These are phyloP conservation scores for Hyparrhenia diplandra DNA, from an alignment of 176 grass and related monocot genomes.

Conservation along the genomic window DNA sequence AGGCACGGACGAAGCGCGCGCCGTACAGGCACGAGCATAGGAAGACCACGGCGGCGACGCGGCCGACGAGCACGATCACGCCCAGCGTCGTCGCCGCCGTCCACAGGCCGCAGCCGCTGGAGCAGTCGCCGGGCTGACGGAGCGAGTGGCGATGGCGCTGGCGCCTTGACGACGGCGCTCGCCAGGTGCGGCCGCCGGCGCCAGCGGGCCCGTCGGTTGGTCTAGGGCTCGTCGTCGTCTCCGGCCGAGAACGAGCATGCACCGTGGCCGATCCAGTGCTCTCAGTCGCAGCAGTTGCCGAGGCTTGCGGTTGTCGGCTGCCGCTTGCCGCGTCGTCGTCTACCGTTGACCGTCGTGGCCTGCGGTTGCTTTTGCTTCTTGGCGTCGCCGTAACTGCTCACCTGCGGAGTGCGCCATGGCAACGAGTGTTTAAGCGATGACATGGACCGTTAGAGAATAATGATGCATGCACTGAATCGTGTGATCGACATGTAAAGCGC, in stretches of 20 bases:
- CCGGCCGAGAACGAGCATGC: neutral
- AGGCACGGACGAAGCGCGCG: neutral
- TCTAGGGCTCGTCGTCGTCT: neutral
- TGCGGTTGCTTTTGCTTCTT: conserved; percentile 8
- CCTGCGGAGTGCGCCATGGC: conserved; percentile 5
- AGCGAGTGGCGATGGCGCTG: too few relatives aligned
- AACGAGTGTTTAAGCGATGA: neutral
- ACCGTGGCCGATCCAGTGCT: neutral
- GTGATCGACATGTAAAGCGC: too few relatives aligned
- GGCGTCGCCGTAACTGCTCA: conserved; percentile 21
- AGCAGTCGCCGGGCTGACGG: neutral
- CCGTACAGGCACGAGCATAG: conserved; percentile 55
- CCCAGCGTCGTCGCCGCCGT: conserved; percentile 39
- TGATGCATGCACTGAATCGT: neutral
- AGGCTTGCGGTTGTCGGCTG: neutral
- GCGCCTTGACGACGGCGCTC: conserved; percentile 13
- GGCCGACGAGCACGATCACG: conserved; percentile 47
- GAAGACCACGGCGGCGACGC: conserved; percentile 37
- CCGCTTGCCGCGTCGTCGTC: neutral
- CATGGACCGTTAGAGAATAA: neutral
- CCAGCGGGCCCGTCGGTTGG: neutral
- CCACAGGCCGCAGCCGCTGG: conserved; percentile 13
- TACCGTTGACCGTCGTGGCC: neutral
- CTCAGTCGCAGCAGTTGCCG: neutral
- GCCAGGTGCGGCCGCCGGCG: neutral